These are phyloP conservation scores for Lyophyllum decastes DNA, from an alignment of 768 basidiomycete species.

Conservation along the genomic window DNA sequence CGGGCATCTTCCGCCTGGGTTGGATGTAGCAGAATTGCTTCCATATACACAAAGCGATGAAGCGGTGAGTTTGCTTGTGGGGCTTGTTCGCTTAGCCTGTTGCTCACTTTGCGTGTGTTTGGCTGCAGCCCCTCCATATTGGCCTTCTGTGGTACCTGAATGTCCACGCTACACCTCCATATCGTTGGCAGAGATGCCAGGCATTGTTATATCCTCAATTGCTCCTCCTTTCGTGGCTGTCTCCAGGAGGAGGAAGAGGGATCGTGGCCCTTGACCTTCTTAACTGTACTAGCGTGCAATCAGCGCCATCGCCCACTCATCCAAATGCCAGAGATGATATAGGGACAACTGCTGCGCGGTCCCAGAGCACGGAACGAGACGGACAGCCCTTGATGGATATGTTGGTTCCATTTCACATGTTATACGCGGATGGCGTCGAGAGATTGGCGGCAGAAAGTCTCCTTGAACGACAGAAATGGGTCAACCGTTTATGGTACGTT, in stretches of 20 bases:
- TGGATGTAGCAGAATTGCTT: conserved; percentile 47
- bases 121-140: conserved; percentile 76
- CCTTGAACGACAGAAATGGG: conserved; percentile 86
- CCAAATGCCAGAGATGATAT: conserved; percentile 83
- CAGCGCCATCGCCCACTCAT: conserved; percentile 79
- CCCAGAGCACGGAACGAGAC: conserved; percentile 52
- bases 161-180: conserved; percentile 81
- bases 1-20: conserved; percentile 38
- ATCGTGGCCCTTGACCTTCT: conserved; percentile 85
- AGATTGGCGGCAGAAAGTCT: conserved; percentile 87
- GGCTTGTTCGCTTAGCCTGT: conserved; percentile 1
- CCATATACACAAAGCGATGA: conserved; percentile 51
- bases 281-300: conserved; percentile 85
- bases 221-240: conserved; percentile 85
- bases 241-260: conserved; percentile 79
- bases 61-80: conserved; percentile 38
- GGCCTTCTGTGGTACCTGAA: conserved; percentile 92
- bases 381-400: conserved; percentile 62
- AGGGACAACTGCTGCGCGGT: conserved; percentile 78
- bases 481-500: conserved; percentile 82
- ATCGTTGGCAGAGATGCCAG: conserved; percentile 80
- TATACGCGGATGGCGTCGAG: conserved; percentile 90
- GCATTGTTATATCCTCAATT: conserved; percentile 83
- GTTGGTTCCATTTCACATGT: conserved; percentile 87
- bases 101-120: conserved; percentile 21